These are phyloP conservation scores for Fomitopsis palustris DNA, from an alignment of 1,284 basidiomycete species.

Conservation along the genomic window DNA sequence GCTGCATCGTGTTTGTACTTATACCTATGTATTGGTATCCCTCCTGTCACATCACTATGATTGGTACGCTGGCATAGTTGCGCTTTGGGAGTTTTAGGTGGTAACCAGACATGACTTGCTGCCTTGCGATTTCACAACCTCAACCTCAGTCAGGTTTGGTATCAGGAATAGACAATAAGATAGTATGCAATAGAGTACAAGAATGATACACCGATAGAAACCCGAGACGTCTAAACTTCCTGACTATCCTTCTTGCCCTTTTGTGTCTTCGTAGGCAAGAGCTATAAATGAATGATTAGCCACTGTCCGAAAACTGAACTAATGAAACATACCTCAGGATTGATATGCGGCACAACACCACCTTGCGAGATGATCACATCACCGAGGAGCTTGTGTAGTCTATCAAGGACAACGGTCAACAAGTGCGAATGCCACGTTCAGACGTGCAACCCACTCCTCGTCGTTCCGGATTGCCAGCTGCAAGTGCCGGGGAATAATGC, in stretches of 20 bases:
- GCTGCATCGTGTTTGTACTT: background rate
- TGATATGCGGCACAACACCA: constrained; percentile 73
- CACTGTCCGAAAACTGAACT: background rate
- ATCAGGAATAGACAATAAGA: constrained; percentile 4
- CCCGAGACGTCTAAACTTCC: constrained; percentile 30
- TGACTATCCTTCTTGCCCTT: constrained; percentile 39
- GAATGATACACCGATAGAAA: constrained; percentile 27
- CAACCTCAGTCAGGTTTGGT: background rate
- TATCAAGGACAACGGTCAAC: constrained; percentile 11
- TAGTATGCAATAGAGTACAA: constrained; percentile 6
- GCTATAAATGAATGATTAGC: constrained; percentile 31
- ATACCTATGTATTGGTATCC: background rate
- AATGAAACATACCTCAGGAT: constrained; percentile 35
- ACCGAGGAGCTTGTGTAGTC: constrained; percentile 71
- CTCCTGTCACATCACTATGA: background rate
- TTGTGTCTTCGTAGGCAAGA: constrained; percentile 50
- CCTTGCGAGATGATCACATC: constrained; percentile 85
- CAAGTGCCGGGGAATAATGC: constrained; percentile 85
- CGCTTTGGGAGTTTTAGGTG: too few species aligned
- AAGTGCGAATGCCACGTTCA: background rate
- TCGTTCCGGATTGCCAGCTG: constrained; percentile 88
- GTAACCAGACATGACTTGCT: background rate
- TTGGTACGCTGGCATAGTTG: too few species aligned
- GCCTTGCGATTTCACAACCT: background rate
- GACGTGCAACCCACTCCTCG: constrained; percentile 54